Evolutionary conservation across 441 rosid genomes (phyloP).

Genomic region (Mallotus japonicus): DNA sequence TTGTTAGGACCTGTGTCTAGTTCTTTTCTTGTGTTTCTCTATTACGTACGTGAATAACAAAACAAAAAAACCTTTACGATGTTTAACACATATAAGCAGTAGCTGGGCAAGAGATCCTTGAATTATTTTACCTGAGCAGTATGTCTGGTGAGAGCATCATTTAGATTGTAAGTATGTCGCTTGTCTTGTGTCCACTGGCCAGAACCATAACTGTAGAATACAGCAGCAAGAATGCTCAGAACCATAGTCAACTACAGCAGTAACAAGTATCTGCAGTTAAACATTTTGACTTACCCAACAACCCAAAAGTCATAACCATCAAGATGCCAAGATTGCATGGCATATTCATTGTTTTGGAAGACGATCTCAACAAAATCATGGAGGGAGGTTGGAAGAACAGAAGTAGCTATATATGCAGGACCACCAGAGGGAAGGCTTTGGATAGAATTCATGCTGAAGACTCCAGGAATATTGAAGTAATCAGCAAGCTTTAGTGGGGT

Average conservation of each 20-base stretch:
- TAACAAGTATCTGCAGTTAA: neutral
- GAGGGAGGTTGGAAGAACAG: slow-evolving; percentile 51
- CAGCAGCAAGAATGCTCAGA: slow-evolving; percentile 8
- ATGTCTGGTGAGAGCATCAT: slow-evolving; percentile 76
- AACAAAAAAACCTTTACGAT: no score
- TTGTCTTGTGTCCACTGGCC: slow-evolving; percentile 67
- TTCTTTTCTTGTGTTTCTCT: no score
- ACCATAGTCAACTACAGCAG: neutral
- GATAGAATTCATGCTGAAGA: slow-evolving; percentile 53
- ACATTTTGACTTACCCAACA: slow-evolving; percentile 57
- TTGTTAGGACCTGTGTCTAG: no score
- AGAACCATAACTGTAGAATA: slow-evolving; percentile 53
- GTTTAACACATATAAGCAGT: no score
- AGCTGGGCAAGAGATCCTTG: neutral
- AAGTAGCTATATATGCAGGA: slow-evolving; percentile 50
- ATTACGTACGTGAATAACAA: no score
- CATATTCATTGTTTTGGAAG: slow-evolving; percentile 72
- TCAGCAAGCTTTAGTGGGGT: slow-evolving; percentile 95
- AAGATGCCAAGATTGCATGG: slow-evolving; percentile 94
- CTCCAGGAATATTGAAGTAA: slow-evolving; percentile 66
- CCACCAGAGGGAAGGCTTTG: slow-evolving; percentile 49
- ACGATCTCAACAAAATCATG: slow-evolving; percentile 76
- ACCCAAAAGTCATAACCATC: slow-evolving; percentile 96
- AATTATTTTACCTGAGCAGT: slow-evolving; percentile 66
- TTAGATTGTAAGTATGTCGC: slow-evolving; percentile 66